Evolutionary conservation across 805 yeast genomes (phyloP), one percentile per base, ranked within the genome.

Genomic region (Saccharomyces cerevisiae): DNA sequence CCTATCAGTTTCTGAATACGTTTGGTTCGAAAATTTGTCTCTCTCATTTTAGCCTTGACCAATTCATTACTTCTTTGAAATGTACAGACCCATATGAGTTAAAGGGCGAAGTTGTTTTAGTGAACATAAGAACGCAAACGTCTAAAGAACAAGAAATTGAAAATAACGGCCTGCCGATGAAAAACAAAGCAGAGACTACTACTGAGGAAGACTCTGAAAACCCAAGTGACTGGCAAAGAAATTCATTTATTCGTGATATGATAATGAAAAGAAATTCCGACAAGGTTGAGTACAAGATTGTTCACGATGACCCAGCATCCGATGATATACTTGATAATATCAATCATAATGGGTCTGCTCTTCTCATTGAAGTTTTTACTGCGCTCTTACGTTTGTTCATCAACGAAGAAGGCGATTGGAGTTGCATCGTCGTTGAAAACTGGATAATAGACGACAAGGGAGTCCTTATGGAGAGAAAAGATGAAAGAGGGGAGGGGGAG

Each of bases 341-440:
- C 5, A 60, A 64, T 32, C 51, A 57, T 24, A 64, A 60, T 31
- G 71, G 68, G 10, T 32, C 65, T 6, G 62, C 60, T 6, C 50
- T 69, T 29, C 22, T 67, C 1, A 57, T 69, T 1, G 73, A 70
- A 51, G 52, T 59, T 13, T 64, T 69, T 48, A 58, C 60, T n/a
- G 60, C 67, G 1, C 51, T 70, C 28, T 53, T 69, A 36, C 61
- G 72, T 5, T 55, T 70, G 24, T 69, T 70, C 41, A 61, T 70
- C 9, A 58, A 66, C 51, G 71, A 66, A 48, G 57, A 59, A 14
- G 72, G 72, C 6, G 66, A 69, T 30, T 70, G 73, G 73, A 52
- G 55, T 22, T 61, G 63, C 24, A 48, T 65, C 10, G 62, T 70
- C 0, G 55, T 61, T 17, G 70, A 67, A 13, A 65, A 66, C 22